These are phyloP conservation scores for Cotoneaster glaucophyllus DNA, from an alignment of 306 rosid genomes.

Conservation along the genomic window DNA sequence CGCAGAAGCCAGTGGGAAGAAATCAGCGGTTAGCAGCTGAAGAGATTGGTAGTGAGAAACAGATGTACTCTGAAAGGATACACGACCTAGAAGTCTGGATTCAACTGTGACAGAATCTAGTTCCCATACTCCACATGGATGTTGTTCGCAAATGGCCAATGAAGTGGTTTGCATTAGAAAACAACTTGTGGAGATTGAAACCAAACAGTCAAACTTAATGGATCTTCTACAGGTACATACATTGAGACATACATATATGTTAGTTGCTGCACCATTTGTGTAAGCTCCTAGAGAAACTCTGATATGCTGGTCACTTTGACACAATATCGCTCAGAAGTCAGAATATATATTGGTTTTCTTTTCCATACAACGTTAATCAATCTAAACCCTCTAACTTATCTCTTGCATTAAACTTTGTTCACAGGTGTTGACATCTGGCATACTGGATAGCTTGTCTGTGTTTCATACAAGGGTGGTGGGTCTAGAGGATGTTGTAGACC, in stretches of 20 bases:
- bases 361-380: no score
- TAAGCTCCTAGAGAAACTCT: not conserved
- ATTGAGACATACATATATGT: not conserved
- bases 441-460: constrained; percentile 57
- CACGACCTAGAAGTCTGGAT: constrained; percentile 52
- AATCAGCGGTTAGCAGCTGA: constrained; percentile 34
- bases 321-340: not conserved
- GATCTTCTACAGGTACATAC: constrained; percentile 63
- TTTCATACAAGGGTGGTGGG: constrained; percentile 64
- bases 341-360: not conserved
- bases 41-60: constrained; percentile 35
- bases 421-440: constrained; percentile 61
- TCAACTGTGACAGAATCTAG: constrained; percentile 56
- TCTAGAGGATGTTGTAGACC: constrained; percentile 59
- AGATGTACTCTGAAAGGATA: constrained; percentile 33
- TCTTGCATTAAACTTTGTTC: constrained; percentile 1
- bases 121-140: constrained; percentile 42
- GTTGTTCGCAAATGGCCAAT: constrained; percentile 50
- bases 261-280: not conserved
- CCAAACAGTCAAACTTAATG: constrained; percentile 63
- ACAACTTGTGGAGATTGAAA: constrained; percentile 68
- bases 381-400: not conserved
- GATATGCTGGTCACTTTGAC: not conserved
- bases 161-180: constrained; percentile 62
- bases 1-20: constrained; percentile 36